These are phyloP conservation scores for Trichoderma semiorbis DNA, from an alignment of 2,329 filamentous ascomycete species.

Conservation along the genomic window DNA sequence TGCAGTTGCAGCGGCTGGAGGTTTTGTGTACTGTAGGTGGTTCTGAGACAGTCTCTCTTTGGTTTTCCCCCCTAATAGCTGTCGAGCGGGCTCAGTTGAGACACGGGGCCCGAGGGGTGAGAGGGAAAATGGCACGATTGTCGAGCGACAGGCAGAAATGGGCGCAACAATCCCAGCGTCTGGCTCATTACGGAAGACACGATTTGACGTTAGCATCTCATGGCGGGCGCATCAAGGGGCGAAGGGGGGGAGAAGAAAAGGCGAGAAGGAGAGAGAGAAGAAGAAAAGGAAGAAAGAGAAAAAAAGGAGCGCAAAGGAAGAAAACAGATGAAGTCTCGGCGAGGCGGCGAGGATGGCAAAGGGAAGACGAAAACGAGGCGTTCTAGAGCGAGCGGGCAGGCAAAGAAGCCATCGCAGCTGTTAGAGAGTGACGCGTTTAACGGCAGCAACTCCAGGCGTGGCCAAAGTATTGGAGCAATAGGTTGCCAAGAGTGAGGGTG, in stretches of 20 bases:
- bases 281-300: neutral
- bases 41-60: slow-evolving; percentile 1
- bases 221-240: neutral
- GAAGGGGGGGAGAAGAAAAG: neutral
- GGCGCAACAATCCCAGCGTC: slow-evolving; percentile 1
- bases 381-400: slow-evolving; percentile 5
- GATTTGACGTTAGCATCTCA: neutral
- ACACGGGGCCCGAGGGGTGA: neutral
- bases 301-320: neutral
- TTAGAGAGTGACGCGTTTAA: slow-evolving; percentile 8
- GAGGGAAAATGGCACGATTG: neutral
- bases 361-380: neutral
- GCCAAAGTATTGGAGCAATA: slow-evolving; percentile 1
- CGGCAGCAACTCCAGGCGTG: neutral
- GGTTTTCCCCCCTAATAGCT: neutral
- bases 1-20: neutral
- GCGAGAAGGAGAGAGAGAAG: neutral
- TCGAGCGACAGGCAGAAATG: neutral
- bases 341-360: neutral
- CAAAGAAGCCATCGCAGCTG: slow-evolving; percentile 13
- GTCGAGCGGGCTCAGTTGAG: neutral
- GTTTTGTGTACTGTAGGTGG: neutral
- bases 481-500: slow-evolving; percentile 7
- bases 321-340: neutral
- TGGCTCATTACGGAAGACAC: slow-evolving; percentile 6